These are phyloP conservation scores for Centaurea solstitialis DNA, from an alignment of 129 eudicot species.

Conservation along the genomic window DNA sequence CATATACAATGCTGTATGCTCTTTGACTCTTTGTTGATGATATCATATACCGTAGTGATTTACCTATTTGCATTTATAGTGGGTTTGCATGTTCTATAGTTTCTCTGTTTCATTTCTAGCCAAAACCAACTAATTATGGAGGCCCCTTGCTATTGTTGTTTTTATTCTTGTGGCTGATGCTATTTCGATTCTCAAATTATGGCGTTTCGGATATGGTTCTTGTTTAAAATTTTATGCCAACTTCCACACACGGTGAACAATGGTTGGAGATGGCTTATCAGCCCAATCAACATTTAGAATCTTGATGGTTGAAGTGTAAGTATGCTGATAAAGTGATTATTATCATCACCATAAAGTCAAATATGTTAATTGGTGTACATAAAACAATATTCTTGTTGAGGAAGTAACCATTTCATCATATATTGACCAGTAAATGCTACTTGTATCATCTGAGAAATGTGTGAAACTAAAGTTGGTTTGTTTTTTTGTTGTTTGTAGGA, in stretches of 20 bases:
- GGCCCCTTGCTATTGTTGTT: neutral
- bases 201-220: neutral
- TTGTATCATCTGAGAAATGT: conserved; percentile 17
- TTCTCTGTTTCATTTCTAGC: neutral
- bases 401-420: conserved; percentile 2
- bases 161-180: neutral
- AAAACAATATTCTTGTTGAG: neutral
- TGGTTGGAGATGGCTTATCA: neutral
- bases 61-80: neutral
- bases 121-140: neutral
- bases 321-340: neutral
- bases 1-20: neutral
- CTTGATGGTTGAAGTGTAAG: conserved; percentile 10
- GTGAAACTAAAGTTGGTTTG: conserved; percentile 9
- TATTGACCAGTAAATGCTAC: neutral
- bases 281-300: neutral
- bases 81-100: neutral
- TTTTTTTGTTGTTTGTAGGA: conserved; percentile 50
- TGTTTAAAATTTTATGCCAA: neutral
- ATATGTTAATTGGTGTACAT: conserved; percentile 7
- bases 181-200: neutral
- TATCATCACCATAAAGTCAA: neutral
- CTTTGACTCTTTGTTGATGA: neutral
- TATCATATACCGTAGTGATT: neutral
- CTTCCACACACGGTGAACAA: neutral